A percentile compares a stretch with the other conserved stretches of the same genome.
phyloP scores from a whole-genome alignment of 352 stramenopile species.

The Phytophthora sansomeana region DNA sequence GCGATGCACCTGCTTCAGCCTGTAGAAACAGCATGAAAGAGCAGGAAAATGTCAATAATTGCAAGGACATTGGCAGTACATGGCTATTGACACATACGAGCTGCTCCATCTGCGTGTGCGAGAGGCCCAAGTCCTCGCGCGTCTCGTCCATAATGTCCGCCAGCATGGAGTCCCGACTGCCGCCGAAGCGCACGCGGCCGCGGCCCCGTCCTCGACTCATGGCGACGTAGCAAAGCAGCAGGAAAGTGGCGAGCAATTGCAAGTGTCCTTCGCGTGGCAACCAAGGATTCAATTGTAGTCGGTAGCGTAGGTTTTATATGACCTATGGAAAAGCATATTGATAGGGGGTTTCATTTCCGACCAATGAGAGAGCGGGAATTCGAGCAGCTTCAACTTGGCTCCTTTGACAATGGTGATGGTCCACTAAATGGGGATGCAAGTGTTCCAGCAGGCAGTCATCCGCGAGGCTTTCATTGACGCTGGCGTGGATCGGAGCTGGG shows the following conservation, averaged over 20 bases:
- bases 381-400: conserved; percentile 29
- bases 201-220: conserved; percentile 76
- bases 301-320: not conserved
- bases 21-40: conserved; percentile 22
- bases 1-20: conserved; percentile 51
- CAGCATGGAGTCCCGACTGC: conserved; percentile 74
- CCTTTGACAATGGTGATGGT: too few relatives aligned
- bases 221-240: conserved; percentile 4
- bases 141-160: conserved; percentile 76
- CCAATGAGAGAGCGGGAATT: conserved; percentile 8
- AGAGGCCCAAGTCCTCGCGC: conserved; percentile 73
- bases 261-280: conserved; percentile 5
- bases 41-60: conserved; percentile 4
- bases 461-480: not conserved
- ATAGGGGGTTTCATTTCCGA: conserved; percentile 5
- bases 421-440: not conserved
- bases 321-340: conserved; percentile 1
- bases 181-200: conserved; percentile 73
- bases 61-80: not conserved
- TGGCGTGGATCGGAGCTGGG: not conserved
- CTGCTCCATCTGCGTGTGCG: conserved; percentile 74
- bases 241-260: not conserved
- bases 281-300: conserved; percentile 31
- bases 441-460: conserved; percentile 21
- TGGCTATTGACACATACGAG: conserved; percentile 44